These are phyloP conservation scores for Trypanosoma brucei DNA, from an alignment of 208 protist species.

Conservation along the genomic window DNA sequence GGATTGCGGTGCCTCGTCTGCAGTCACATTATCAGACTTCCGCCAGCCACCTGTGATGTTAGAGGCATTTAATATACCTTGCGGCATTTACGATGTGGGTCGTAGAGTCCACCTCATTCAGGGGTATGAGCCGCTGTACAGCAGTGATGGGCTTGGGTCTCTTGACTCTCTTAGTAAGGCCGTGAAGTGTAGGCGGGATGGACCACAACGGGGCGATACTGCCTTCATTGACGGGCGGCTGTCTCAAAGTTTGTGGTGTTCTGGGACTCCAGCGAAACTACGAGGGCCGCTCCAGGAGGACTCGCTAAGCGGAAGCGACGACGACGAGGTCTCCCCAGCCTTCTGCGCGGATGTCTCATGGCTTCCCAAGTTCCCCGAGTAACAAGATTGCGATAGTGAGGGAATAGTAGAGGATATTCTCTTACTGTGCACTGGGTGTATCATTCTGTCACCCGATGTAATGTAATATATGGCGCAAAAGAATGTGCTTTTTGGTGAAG, in stretches of 20 bases:
- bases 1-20: conserved; percentile 10
- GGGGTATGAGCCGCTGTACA: conserved; percentile 14
- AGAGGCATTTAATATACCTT: conserved; percentile 29
- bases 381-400: conserved; percentile 1
- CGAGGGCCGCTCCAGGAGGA: conserved; percentile 23
- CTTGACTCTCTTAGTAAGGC: not conserved
- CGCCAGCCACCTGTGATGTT: conserved; percentile 32
- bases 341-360: conserved; percentile 26
- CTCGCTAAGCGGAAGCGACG: conserved; percentile 32
- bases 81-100: conserved; percentile 14
- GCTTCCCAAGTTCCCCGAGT: conserved; percentile 9
- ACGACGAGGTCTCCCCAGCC: conserved; percentile 3
- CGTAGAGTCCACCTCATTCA: conserved; percentile 4
- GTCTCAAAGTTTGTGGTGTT: conserved; percentile 8
- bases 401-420: no score
- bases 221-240: not conserved
- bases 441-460: no score
- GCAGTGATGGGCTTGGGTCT: not conserved
- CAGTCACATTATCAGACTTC: conserved; percentile 32
- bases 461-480: not conserved
- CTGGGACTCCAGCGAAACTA: conserved; percentile 20
- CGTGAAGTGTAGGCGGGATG: not conserved
- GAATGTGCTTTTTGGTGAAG: not conserved
- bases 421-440: no score
- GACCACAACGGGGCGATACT: not conserved